Evolutionary conservation across 192 early-diverging fungal species (phyloP).

Genomic region (Physocladia obscura): DNA sequence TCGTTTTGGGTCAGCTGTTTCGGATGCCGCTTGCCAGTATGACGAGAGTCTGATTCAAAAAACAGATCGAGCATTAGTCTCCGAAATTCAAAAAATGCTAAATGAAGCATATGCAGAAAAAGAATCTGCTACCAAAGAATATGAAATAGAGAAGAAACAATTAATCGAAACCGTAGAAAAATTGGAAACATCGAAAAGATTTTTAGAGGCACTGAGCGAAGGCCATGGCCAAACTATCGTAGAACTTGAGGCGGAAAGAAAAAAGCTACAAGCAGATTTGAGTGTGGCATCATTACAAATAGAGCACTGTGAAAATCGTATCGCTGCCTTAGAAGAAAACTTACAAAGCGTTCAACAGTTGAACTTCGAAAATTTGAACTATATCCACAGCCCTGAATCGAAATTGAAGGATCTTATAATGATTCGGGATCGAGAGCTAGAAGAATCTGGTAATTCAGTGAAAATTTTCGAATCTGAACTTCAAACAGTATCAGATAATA

Average conservation of each 20-base stretch:
- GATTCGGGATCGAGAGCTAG: too few species aligned
- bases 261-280: neutral
- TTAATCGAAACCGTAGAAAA: neutral
- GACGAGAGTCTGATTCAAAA: neutral
- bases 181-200: neutral
- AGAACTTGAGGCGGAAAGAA: neutral
- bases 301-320: too few species aligned
- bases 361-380: too few species aligned
- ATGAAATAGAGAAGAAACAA: neutral
- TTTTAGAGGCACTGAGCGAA: neutral
- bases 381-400: too few species aligned
- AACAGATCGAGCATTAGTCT: neutral
- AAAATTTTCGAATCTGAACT: too few species aligned
- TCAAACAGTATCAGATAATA: too few species aligned
- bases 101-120: slow-evolving; percentile 9
- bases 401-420: too few species aligned
- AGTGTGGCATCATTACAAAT: too few species aligned
- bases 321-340: too few species aligned
- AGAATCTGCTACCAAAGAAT: neutral
- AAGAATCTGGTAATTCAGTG: too few species aligned
- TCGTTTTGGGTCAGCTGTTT: neutral
- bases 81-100: neutral
- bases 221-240: neutral
- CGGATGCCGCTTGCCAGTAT: neutral
- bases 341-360: too few species aligned